These are phyloP conservation scores for Ceratocystis lukuohia DNA, from an alignment of 2,329 filamentous ascomycete species.

Conservation along the genomic window DNA sequence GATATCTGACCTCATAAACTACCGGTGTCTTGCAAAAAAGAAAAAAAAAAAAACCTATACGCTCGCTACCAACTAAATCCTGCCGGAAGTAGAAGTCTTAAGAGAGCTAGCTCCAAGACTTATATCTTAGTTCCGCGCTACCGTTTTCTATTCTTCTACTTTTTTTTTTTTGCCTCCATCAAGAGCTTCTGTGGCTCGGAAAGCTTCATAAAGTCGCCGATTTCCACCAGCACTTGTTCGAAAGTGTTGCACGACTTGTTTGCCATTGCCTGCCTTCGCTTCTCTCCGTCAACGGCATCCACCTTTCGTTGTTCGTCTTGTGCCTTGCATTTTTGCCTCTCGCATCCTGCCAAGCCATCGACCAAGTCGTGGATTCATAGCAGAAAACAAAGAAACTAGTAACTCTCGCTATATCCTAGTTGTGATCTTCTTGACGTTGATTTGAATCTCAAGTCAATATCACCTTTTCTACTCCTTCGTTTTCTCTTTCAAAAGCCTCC, in stretches of 20 bases:
- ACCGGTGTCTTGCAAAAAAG: background rate
- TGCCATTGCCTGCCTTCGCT: background rate
- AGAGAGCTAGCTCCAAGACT: constrained; percentile 3
- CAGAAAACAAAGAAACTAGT: background rate
- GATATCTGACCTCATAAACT: background rate
- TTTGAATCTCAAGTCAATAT: background rate
- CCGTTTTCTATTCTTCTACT: background rate
- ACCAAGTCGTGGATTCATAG: background rate
- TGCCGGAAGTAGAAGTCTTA: background rate
- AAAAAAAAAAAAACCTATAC: background rate
- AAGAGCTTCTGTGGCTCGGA: background rate
- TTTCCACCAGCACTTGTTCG: background rate
- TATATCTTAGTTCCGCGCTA: constrained; percentile 4
- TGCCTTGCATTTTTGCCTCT: background rate
- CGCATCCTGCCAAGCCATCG: background rate
- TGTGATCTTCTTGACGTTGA: background rate
- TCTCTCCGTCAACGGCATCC: background rate
- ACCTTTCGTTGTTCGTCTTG: background rate
- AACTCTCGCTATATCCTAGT: constrained; percentile 9
- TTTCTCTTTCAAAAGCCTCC: constrained; percentile 7
- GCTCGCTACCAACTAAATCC: constrained; percentile 9
- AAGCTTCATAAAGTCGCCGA: constrained; percentile 6
- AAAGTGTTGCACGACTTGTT: background rate
- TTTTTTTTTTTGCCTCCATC: constrained; percentile 1
- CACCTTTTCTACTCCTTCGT: constrained; percentile 3